Base-by-base conservation (phyloP, 371 early-diverging fungal genomes). In the Zychaea mexicana region DNA sequence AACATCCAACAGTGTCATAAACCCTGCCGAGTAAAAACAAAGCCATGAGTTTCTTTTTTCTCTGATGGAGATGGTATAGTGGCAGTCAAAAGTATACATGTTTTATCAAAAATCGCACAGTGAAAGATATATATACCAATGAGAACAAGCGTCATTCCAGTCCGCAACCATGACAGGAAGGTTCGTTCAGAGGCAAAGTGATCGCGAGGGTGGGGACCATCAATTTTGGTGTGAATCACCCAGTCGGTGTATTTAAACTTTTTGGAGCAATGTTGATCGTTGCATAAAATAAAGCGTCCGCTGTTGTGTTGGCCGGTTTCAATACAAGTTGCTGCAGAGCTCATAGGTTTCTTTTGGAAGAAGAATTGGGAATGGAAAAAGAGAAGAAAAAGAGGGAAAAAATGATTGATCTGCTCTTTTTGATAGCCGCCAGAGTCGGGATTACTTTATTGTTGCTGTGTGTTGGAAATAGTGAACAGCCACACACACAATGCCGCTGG, bases 181-280 rank as follows among this genome's bases (percentile, higher is more conserved):
- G 74, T 78, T n/a, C 78, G 61, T 32, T 78, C 78, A 66, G 74
- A 74, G 1, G 78, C 73, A 68, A 78, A 69, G 46, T 78, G 78
- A 61, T 78, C 78, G 61, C 78, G 68, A 49, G 78, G 78, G 65
- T 78, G 76, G 59, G 78, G 78, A 6, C 78, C 78, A 42, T 78
- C 78, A 5, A 78, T 64, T 19, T 67, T 27, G 5, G 73, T 76
- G 47, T 78, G 78, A 13, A 78, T 65, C 28, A 66, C 67, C 49
- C 64, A 39, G 32, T 78, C 78, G 5, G 69, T 32, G 52, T 71
- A 71, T 36, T 75, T 78, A 53, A 69, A 78, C 26, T 52, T 57
- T 3, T 54, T 66, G 15, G 66, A 71, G 42, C 78, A 78, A 28
- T 73, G 64, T 30, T 71, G 62, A 32, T 73, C 53, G 46, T 75